Percentiles rank a stretch among this genome's conserved stretches.
Evolutionary conservation across 2,329 filamentous ascomycete species (phyloP).

Genomic region (Botrytis medusae): DNA sequence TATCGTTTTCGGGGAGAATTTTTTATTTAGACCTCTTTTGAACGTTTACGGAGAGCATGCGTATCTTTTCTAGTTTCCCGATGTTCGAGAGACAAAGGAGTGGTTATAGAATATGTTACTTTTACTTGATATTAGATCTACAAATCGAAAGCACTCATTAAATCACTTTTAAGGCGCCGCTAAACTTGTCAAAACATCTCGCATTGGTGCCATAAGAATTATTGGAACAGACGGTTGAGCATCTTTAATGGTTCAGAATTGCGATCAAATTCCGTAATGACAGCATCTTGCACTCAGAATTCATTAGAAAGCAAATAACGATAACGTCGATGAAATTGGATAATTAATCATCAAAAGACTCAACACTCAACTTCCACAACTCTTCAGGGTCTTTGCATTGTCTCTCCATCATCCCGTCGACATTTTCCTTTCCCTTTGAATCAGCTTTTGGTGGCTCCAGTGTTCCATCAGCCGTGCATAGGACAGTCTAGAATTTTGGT

Average conservation of each 20-base stretch:
- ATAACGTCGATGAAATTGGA: background rate
- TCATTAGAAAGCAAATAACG: background rate
- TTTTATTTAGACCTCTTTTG: background rate
- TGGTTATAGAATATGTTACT: no score
- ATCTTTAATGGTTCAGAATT: background rate
- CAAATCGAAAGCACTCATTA: background rate
- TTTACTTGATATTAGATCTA: background rate
- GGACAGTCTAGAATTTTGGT: background rate
- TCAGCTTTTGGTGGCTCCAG: slow-evolving; percentile 15
- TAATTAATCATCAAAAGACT: background rate
- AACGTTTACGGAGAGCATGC: background rate
- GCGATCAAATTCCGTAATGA: background rate
- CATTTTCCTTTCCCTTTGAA: slow-evolving; percentile 8
- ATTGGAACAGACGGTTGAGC: background rate
- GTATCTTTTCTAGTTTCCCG: no score
- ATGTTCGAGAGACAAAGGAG: background rate
- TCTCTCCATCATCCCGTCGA: slow-evolving; percentile 17
- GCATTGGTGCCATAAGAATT: background rate
- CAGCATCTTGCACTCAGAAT: background rate
- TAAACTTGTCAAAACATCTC: background rate
- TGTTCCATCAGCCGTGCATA: slow-evolving; percentile 18
- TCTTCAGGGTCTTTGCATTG: slow-evolving; percentile 7
- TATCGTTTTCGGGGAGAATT: background rate
- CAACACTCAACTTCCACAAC: slow-evolving; percentile 11
- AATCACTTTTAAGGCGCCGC: background rate